phyloP scores from a whole-genome alignment of 2,329 filamentous ascomycete genomes.

The Metarhizium rileyi region DNA sequence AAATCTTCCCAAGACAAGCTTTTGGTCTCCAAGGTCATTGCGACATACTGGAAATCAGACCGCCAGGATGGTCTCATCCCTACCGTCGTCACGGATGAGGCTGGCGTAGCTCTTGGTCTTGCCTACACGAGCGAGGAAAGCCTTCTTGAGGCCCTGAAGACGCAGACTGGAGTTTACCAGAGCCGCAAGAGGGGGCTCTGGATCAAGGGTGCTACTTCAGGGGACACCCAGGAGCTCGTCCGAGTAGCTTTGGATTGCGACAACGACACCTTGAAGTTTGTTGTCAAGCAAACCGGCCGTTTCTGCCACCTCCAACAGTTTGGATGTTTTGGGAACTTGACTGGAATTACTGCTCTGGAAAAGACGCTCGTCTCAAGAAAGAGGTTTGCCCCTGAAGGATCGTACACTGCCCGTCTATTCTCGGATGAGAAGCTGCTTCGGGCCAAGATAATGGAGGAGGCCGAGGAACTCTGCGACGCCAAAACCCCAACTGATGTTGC shows the following conservation, averaged over 20 bases:
- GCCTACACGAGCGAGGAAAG: constrained; percentile 94
- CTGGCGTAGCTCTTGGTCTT: constrained; percentile 72
- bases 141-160: constrained; percentile 74
- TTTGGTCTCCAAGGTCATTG: constrained; percentile 59
- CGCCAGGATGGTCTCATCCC: constrained; percentile 75
- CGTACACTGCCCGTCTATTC: constrained; percentile 89
- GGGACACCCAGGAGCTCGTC: constrained; percentile 84
- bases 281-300: constrained; percentile 78
- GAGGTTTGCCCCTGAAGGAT: constrained; percentile 71
- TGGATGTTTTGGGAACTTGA: constrained; percentile 82
- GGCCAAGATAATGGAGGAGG: constrained; percentile 98
- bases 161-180: constrained; percentile 77
- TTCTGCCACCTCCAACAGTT: constrained; percentile 94
- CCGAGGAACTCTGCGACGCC: constrained; percentile 86
- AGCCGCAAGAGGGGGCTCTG: constrained; percentile 91
- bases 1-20: constrained; percentile 46
- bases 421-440: constrained; percentile 80
- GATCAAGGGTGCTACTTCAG: constrained; percentile 93
- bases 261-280: constrained; percentile 81
- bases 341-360: constrained; percentile 73
- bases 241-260: constrained; percentile 86
- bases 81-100: constrained; percentile 84
- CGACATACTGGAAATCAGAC: constrained; percentile 70
- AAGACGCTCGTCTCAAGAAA: constrained; percentile 79
- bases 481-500: constrained; percentile 74